Percentiles rank a stretch among this genome's conserved stretches.
Evolutionary conservation across 345 rosid species (phyloP).

Genomic region (Populus alba): DNA sequence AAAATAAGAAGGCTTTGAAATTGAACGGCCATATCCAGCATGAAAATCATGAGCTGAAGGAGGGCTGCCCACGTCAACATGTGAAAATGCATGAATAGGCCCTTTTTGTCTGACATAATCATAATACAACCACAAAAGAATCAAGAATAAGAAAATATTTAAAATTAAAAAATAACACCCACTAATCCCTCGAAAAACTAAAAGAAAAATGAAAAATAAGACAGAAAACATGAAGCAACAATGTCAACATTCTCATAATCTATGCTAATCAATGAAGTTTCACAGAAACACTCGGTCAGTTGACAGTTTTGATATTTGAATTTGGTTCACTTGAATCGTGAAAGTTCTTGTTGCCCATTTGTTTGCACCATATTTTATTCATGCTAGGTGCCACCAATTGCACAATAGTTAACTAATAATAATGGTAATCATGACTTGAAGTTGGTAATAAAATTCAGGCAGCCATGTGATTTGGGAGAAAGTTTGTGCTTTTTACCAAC

Average conservation of each 20-base stretch:
- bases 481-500: background rate
- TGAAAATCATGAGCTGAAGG: conserved; percentile 60
- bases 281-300: background rate
- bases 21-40: conserved; percentile 54
- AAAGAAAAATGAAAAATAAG: background rate
- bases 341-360: background rate
- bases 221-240: background rate
- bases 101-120: conserved; percentile 56
- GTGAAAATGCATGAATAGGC: conserved; percentile 54
- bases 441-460: background rate
- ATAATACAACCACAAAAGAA: conserved; percentile 11
- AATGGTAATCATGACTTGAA: background rate
- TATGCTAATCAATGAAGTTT: background rate
- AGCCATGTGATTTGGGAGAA: conserved; percentile 1
- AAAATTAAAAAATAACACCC: background rate
- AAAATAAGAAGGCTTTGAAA: conserved; percentile 56
- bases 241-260: background rate
- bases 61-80: conserved; percentile 65
- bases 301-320: background rate
- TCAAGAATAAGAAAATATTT: background rate
- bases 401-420: background rate
- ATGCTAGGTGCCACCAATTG: background rate
- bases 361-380: background rate
- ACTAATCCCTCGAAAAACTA: background rate
- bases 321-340: background rate